A percentile compares a stretch with the other conserved stretches of the same genome.
Evolutionary conservation across 345 rosid species (phyloP).

Genomic region (Raphanus raphanistrum): DNA sequence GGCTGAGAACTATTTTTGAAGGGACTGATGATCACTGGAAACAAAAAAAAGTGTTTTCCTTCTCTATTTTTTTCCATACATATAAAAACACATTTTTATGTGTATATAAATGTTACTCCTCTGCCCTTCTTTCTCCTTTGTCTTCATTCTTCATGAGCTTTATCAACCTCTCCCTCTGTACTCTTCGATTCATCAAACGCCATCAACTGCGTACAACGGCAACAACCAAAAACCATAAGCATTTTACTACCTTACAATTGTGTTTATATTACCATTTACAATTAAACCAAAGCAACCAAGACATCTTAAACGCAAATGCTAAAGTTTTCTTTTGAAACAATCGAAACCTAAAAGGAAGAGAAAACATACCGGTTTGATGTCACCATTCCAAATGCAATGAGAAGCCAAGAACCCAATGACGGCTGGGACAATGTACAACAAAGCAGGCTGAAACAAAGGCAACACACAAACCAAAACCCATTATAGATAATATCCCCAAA

Average conservation of each 20-base stretch:
- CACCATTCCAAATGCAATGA: constrained; percentile 92
- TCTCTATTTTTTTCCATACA: constrained; percentile 4
- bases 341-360: neutral
- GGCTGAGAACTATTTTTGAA: constrained; percentile 11
- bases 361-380: constrained; percentile 82
- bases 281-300: neutral
- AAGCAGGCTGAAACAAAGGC: constrained; percentile 74
- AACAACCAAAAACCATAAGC: neutral
- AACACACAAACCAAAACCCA: constrained; percentile 12
- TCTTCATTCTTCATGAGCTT: constrained; percentile 52
- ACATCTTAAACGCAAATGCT: neutral
- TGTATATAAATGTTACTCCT: constrained; percentile 26
- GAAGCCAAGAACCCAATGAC: constrained; percentile 88
- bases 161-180: constrained; percentile 37
- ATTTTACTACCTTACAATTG: neutral
- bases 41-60: constrained; percentile 33
- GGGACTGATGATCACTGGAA: constrained; percentile 32
- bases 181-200: constrained; percentile 81
- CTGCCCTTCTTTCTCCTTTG: constrained; percentile 26
- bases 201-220: constrained; percentile 60
- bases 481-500: neutral
- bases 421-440: constrained; percentile 89
- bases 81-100: constrained; percentile 17
- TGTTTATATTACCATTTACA: neutral
- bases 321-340: neutral